Evolutionary conservation across 768 basidiomycete species (phyloP).

Genomic region (Candolleomyces efflorescens): DNA sequence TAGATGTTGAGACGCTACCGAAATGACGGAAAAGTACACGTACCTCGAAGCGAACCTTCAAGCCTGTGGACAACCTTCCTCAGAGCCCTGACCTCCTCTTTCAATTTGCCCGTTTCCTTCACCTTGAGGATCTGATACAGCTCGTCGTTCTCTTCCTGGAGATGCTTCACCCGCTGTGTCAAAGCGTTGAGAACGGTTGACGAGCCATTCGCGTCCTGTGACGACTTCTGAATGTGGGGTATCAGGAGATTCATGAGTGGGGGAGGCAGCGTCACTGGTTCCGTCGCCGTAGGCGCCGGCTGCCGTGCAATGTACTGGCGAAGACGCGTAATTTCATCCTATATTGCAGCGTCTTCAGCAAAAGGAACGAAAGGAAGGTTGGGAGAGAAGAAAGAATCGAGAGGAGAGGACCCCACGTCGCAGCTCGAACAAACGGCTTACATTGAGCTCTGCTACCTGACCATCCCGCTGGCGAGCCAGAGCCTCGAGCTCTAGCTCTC

Average conservation of each 20-base stretch:
- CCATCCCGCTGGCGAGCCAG: constrained; percentile 72
- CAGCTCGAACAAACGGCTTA: constrained; percentile 32
- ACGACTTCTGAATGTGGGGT: constrained; percentile 55
- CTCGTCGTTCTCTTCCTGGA: constrained; percentile 89
- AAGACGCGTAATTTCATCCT: constrained; percentile 74
- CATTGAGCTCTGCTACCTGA: constrained; percentile 68
- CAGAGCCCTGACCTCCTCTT: constrained; percentile 75
- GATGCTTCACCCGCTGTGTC: constrained; percentile 62
- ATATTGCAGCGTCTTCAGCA: constrained; percentile 12
- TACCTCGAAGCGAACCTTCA: constrained; percentile 76
- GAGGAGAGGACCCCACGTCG: neutral
- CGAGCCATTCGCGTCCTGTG: constrained; percentile 29
- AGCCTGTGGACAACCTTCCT: constrained; percentile 63
- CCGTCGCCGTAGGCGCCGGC: constrained; percentile 53
- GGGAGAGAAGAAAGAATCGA: constrained; percentile 3
- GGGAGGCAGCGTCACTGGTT: constrained; percentile 67
- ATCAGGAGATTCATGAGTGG: constrained; percentile 63
- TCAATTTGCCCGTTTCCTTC: constrained; percentile 75
- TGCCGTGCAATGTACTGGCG: constrained; percentile 63
- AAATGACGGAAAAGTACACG: constrained; percentile 14
- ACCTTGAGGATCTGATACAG: constrained; percentile 70
- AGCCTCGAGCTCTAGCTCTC: constrained; percentile 80
- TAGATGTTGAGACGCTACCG: neutral
- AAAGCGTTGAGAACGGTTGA: constrained; percentile 70
- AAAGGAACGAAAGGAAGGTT: constrained; percentile 4